A percentile compares a stretch with the other conserved stretches of the same genome.
Evolutionary conservation across 306 rosid species (phyloP).

Genomic region (Gastrolobium villosum): DNA sequence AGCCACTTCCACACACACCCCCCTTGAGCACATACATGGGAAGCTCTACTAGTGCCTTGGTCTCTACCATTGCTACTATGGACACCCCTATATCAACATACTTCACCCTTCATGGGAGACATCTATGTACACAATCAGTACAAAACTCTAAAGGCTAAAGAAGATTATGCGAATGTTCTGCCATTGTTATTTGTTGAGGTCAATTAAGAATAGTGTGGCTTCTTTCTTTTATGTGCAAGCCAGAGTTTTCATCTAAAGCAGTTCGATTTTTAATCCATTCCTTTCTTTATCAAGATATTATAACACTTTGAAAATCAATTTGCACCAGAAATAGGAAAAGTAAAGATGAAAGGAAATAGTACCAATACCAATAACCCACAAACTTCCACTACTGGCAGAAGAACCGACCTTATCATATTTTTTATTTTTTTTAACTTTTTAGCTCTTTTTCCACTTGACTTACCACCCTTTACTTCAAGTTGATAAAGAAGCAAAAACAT

Average conservation of each 20-base stretch:
- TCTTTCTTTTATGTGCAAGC: conserved; percentile 30
- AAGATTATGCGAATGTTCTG: conserved; percentile 36
- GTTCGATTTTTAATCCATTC: conserved; percentile 1
- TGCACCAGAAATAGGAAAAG: conserved; percentile 28
- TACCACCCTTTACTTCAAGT: conserved; percentile 22
- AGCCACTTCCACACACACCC: no score
- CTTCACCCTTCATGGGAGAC: no score
- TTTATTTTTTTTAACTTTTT: background rate
- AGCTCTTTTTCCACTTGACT: conserved; percentile 29
- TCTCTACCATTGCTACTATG: no score
- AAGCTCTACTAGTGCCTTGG: no score
- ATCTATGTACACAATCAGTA: no score
- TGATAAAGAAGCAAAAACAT: conserved; percentile 33
- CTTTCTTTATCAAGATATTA: background rate
- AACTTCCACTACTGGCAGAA: conserved; percentile 24
- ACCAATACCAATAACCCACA: background rate
- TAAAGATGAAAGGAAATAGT: background rate
- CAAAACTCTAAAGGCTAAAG: conserved; percentile 37
- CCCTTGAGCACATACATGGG: no score
- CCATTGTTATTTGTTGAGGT: conserved; percentile 2
- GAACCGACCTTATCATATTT: conserved; percentile 41
- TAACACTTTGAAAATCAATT: background rate
- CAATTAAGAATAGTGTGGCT: conserved; percentile 20
- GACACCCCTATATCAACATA: no score
- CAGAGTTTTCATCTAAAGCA: conserved; percentile 43